A percentile compares a stretch with the other conserved stretches of the same genome.
phyloP scores from a whole-genome alignment of 2,329 filamentous ascomycete genomes.

The Celoporthe dispersa region DNA sequence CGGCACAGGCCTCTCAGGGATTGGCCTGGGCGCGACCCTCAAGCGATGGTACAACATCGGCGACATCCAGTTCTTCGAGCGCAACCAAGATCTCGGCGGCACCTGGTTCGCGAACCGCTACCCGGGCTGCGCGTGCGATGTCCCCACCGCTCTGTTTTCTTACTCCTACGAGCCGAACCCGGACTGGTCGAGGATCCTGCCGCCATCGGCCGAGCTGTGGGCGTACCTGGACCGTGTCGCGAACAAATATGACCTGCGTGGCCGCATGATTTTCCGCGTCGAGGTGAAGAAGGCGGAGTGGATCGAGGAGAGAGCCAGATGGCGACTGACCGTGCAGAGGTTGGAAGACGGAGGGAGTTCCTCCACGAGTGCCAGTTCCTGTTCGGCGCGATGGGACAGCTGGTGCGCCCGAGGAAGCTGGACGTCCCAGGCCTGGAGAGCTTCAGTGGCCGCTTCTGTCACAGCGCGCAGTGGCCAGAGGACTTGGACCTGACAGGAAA shows the following conservation, averaged over 20 bases:
- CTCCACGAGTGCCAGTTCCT: slow-evolving; percentile 47
- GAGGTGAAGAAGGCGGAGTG: slow-evolving; percentile 46
- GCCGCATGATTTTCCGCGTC: slow-evolving; percentile 45
- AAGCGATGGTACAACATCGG: slow-evolving; percentile 61
- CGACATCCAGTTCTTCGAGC: slow-evolving; percentile 65
- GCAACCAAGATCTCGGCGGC: slow-evolving; percentile 60
- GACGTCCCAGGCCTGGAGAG: slow-evolving; percentile 37
- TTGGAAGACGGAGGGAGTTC: slow-evolving; percentile 32
- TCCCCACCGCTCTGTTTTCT: slow-evolving; percentile 65
- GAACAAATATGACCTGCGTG: slow-evolving; percentile 45
- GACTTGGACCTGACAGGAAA: slow-evolving; percentile 36
- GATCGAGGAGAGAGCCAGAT: slow-evolving; percentile 41
- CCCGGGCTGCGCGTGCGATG: slow-evolving; percentile 60
- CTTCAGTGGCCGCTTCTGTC: slow-evolving; percentile 39
- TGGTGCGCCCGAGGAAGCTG: slow-evolving; percentile 41
- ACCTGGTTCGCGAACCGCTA: slow-evolving; percentile 69
- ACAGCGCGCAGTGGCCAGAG: slow-evolving; percentile 39
- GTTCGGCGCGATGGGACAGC: slow-evolving; percentile 42
- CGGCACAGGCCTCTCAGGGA: slow-evolving; percentile 65
- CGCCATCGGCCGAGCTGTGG: slow-evolving; percentile 59
- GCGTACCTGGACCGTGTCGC: slow-evolving; percentile 61
- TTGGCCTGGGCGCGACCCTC: slow-evolving; percentile 63
- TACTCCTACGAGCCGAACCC: slow-evolving; percentile 64
- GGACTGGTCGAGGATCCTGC: slow-evolving; percentile 62
- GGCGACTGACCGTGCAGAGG: slow-evolving; percentile 41